Conservation (phyloP, 768 basidiomycete species). For the Phanerochaete sordida region DNA sequence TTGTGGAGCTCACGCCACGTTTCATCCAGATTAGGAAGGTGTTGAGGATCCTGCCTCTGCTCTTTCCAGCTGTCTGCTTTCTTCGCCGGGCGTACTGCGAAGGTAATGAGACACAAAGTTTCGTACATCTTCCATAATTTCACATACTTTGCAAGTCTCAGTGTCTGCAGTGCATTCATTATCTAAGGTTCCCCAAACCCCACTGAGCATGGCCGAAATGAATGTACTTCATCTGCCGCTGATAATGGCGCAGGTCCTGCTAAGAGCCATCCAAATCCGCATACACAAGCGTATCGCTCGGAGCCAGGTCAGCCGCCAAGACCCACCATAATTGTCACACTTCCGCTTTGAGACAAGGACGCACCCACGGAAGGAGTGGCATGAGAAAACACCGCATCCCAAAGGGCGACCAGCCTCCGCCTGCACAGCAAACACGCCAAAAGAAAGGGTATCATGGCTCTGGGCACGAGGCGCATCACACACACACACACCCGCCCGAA, state of each 20-base stretch:
- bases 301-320: background rate
- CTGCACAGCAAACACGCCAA: background rate
- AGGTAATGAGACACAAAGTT: background rate
- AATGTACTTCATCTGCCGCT: background rate
- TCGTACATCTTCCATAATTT: background rate
- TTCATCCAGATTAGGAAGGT: background rate
- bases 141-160: background rate
- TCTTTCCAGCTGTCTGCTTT: background rate
- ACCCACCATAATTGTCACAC: background rate
- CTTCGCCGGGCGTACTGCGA: background rate
- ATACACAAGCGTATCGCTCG: background rate
- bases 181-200: background rate
- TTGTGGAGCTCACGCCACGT: background rate
- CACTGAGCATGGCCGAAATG: background rate
- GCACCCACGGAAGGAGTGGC: conserved; percentile 7
- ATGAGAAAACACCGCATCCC: conserved; percentile 4
- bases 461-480: background rate
- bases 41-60: background rate
- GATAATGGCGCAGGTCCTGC: background rate
- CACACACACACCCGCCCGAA: background rate
- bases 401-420: background rate
- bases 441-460: background rate
- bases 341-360: background rate
- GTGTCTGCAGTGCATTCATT: background rate
- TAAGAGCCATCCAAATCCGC: background rate